Conservation (phyloP, 2,329 filamentous ascomycete genomes). For the Penicillium hesseltinei region DNA sequence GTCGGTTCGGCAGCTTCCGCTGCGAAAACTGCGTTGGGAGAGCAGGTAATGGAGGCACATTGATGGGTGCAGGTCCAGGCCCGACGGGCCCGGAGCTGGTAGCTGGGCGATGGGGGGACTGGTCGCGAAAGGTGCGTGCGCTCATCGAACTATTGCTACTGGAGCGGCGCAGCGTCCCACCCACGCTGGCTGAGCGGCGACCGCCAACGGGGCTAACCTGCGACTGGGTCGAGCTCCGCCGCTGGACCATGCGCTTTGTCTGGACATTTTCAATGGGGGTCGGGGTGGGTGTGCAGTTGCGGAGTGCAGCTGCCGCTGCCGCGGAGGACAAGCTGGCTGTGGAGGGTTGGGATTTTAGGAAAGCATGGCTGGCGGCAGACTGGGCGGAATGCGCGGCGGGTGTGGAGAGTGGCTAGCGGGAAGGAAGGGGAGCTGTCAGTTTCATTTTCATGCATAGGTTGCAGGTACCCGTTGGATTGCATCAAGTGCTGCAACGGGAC, state of each 20-base stretch:
- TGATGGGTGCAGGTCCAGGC: slow-evolving; percentile 40
- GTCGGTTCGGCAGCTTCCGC: slow-evolving; percentile 36
- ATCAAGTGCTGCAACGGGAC: neutral
- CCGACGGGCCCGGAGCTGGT: slow-evolving; percentile 47
- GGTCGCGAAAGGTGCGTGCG: slow-evolving; percentile 80
- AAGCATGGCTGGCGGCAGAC: slow-evolving; percentile 77
- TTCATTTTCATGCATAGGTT: slow-evolving; percentile 7
- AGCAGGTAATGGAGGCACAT: slow-evolving; percentile 70
- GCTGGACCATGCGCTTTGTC: slow-evolving; percentile 78
- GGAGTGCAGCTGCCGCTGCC: slow-evolving; percentile 81
- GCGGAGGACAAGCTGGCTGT: slow-evolving; percentile 72
- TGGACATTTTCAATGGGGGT: slow-evolving; percentile 78
- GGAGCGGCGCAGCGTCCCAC: slow-evolving; percentile 57
- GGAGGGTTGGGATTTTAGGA: slow-evolving; percentile 65
- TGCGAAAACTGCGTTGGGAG: slow-evolving; percentile 57
- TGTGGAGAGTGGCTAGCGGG: slow-evolving; percentile 59
- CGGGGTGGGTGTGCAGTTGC: slow-evolving; percentile 72
- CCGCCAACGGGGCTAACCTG: slow-evolving; percentile 51
- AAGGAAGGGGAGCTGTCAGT: slow-evolving; percentile 13
- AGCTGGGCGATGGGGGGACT: slow-evolving; percentile 56
- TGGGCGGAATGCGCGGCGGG: slow-evolving; percentile 71
- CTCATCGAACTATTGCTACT: slow-evolving; percentile 80
- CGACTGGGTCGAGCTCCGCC: slow-evolving; percentile 71
- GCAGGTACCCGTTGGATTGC: slow-evolving; percentile 8
- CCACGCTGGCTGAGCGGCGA: slow-evolving; percentile 40